These are phyloP conservation scores for Microascus cirrosus DNA, from an alignment of 2,329 filamentous ascomycete genomes.

Conservation along the genomic window DNA sequence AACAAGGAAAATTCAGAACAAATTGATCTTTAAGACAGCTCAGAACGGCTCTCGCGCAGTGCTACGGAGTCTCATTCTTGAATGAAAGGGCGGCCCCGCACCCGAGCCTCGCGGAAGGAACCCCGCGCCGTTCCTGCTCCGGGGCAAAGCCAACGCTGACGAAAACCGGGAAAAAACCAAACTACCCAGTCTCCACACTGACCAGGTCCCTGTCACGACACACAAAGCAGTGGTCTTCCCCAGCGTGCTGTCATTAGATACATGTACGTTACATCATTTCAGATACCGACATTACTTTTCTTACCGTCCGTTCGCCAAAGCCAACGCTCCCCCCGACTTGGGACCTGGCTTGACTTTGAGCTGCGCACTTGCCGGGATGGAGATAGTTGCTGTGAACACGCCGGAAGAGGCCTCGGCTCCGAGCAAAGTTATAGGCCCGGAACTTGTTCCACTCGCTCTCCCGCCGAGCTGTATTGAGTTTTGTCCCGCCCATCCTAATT, in stretches of 20 bases:
- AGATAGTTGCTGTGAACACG: not conserved
- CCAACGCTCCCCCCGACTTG: not conserved
- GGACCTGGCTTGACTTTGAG: not conserved
- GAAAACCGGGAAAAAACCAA: not conserved
- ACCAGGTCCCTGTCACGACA: not conserved
- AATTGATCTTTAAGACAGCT: no score
- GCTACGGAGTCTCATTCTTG: no score
- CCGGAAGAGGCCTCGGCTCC: not conserved
- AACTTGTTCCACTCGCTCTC: slow-evolving; percentile 38
- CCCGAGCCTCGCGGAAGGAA: not conserved
- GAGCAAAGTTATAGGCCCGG: not conserved
- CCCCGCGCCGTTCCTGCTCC: not conserved
- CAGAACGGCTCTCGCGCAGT: no score
- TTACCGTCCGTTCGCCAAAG: not conserved
- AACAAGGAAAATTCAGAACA: no score
- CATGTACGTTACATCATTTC: not conserved
- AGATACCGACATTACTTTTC: not conserved
- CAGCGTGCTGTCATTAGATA: not conserved
- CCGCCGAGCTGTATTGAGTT: slow-evolving; percentile 75
- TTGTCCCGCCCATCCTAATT: slow-evolving; percentile 46
- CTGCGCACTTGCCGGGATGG: not conserved
- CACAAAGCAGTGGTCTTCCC: not conserved
- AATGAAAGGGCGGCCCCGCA: not conserved
- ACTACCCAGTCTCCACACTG: not conserved
- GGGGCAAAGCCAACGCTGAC: not conserved